phyloP scores from a whole-genome alignment of 208 protist species.

The Leishmania major region DNA sequence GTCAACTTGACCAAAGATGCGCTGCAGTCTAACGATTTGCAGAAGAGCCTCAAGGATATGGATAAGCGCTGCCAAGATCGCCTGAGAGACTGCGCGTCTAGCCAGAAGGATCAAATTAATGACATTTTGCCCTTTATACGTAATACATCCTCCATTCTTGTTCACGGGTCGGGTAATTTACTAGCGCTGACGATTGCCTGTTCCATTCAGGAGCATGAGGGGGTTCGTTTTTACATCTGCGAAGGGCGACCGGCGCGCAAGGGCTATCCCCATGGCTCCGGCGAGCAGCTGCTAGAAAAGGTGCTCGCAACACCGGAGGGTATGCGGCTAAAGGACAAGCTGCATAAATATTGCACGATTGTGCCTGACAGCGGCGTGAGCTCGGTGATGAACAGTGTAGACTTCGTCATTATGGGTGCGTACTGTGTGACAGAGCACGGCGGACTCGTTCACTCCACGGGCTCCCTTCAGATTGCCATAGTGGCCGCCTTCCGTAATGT shows the following conservation, averaged over 20 bases:
- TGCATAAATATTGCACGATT: conserved; percentile 73
- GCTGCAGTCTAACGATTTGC: conserved; percentile 45
- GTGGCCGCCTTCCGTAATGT: conserved; percentile 96
- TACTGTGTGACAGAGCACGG: conserved; percentile 99
- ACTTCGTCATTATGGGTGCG: conserved; percentile 97
- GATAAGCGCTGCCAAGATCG: conserved; percentile 56
- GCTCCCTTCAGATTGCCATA: conserved; percentile 97
- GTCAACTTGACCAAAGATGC: conserved; percentile 70
- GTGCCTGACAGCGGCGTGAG: conserved; percentile 91
- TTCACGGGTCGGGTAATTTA: conserved; percentile 79
- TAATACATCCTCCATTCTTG: conserved; percentile 76
- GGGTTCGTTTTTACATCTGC: conserved; percentile 87
- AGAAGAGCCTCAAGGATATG: conserved; percentile 69
- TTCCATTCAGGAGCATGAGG: conserved; percentile 78
- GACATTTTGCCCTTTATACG: conserved; percentile 86
- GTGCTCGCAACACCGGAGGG: conserved; percentile 63
- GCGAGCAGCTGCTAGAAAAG: conserved; percentile 51
- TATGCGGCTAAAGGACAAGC: conserved; percentile 54
- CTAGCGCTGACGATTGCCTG: conserved; percentile 79
- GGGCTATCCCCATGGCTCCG: conserved; percentile 61
- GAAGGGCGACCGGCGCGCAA: conserved; percentile 64
- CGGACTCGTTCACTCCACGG: conserved; percentile 98
- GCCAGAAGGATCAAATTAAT: conserved; percentile 84
- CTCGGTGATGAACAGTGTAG: conserved; percentile 88
- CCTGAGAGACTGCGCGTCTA: conserved; percentile 66